Conservation (phyloP, 2,329 filamentous ascomycete genomes). For the Exophiala phaeomuriformis region DNA sequence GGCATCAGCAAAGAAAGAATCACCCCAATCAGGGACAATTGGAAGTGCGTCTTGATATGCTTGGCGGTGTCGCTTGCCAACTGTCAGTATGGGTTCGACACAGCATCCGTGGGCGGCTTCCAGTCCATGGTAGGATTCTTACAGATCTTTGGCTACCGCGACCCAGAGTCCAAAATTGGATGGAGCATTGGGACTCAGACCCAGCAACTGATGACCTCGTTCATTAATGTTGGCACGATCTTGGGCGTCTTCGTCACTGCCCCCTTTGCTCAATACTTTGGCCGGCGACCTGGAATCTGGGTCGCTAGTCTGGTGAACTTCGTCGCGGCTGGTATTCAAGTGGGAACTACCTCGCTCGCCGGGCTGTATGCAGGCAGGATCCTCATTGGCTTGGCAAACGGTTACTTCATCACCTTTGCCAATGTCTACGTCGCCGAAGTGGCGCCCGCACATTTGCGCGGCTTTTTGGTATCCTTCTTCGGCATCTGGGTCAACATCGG, state of each 20-base stretch:
- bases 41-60: constrained; percentile 44
- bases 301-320: constrained; percentile 42
- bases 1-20: constrained; percentile 11
- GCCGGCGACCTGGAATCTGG: constrained; percentile 43
- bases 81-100: constrained; percentile 49
- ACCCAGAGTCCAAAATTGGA: constrained; percentile 31
- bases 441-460: constrained; percentile 42
- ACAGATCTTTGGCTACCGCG: constrained; percentile 44
- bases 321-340: constrained; percentile 41
- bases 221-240: constrained; percentile 47
- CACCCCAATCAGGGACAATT: constrained; percentile 25
- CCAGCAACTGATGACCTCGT: constrained; percentile 46
- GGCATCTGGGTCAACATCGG: constrained; percentile 46
- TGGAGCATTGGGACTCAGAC: constrained; percentile 38
- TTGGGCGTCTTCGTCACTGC: constrained; percentile 44
- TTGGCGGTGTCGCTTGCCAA: constrained; percentile 43
- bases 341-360: constrained; percentile 36
- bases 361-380: constrained; percentile 44
- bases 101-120: constrained; percentile 39
- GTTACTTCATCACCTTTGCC: constrained; percentile 41
- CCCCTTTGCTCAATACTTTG: constrained; percentile 43
- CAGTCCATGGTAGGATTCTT: constrained; percentile 49
- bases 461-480: constrained; percentile 44
- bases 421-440: constrained; percentile 38
- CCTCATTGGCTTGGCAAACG: constrained; percentile 40